Evolutionary conservation across 2,329 filamentous ascomycete species (phyloP).

Genomic region (Colletotrichum liaoningense): DNA sequence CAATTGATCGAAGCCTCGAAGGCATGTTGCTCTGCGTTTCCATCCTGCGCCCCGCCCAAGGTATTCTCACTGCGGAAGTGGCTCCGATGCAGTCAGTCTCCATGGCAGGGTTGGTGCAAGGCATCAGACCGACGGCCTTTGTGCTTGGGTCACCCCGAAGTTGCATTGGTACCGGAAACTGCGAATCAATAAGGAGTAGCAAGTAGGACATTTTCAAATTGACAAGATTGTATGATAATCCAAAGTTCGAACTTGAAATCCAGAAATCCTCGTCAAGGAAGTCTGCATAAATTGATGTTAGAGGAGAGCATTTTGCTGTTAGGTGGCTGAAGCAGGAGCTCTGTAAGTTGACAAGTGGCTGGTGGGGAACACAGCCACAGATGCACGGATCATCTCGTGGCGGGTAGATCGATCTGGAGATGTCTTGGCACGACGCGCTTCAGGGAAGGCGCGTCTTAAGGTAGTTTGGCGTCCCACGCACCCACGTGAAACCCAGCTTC

Average conservation of each 20-base stretch:
- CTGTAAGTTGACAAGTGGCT: background rate
- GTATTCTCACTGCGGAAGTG: constrained; percentile 6
- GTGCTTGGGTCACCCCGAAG: background rate
- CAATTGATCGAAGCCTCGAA: background rate
- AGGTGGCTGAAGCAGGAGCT: background rate
- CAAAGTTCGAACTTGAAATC: background rate
- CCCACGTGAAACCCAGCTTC: background rate
- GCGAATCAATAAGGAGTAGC: background rate
- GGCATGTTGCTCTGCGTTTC: background rate
- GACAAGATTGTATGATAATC: background rate
- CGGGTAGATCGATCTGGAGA: background rate
- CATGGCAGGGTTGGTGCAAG: background rate
- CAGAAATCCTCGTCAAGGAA: background rate
- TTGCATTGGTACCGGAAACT: background rate
- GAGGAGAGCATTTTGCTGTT: background rate
- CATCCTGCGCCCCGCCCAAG: background rate
- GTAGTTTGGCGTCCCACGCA: background rate
- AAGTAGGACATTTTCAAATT: background rate
- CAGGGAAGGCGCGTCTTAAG: background rate
- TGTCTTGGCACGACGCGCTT: background rate
- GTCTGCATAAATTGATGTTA: background rate
- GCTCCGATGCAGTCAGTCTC: constrained; percentile 18
- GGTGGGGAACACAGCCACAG: background rate
- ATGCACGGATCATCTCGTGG: background rate
- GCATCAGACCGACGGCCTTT: background rate